Evolutionary conservation across 1,139 yeast genomes (phyloP).

Genomic region (Suhomyces chickasaworum): DNA sequence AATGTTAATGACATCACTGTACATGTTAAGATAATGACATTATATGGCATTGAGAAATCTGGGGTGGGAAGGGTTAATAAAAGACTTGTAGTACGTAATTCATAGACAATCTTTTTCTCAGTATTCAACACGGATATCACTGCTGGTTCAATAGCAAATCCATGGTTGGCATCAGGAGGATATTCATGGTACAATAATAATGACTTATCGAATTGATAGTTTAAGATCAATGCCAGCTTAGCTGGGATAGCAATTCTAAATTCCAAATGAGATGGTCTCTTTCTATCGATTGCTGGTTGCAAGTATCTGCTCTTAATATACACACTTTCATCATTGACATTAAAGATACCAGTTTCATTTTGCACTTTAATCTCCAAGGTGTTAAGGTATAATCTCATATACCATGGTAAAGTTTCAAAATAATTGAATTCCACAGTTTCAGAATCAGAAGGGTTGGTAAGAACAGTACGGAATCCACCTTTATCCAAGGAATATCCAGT

Average conservation of each 20-base stretch:
- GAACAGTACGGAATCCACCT: conserved; percentile 83
- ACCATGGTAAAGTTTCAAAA: conserved; percentile 93
- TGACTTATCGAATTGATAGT: conserved; percentile 85
- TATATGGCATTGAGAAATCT: conserved; percentile 98
- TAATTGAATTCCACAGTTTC: conserved; percentile 56
- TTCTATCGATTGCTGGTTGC: conserved; percentile 77
- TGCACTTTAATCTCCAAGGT: conserved; percentile 45
- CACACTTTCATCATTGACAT: conserved; percentile 27
- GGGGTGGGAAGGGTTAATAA: conserved; percentile 91
- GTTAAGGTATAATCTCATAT: conserved; percentile 78
- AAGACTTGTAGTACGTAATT: conserved; percentile 80
- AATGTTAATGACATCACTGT: conserved; percentile 91
- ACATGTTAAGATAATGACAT: conserved; percentile 91
- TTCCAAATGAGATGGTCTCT: conserved; percentile 84
- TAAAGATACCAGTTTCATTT: conserved; percentile 19
- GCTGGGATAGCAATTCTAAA: conserved; percentile 67
- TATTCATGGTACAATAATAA: conserved; percentile 84
- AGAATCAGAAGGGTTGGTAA: conserved; percentile 60
- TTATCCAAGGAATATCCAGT: conserved; percentile 91
- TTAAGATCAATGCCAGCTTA: conserved; percentile 57
- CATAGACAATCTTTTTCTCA: conserved; percentile 38
- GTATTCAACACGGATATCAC: conserved; percentile 56
- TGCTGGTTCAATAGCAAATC: conserved; percentile 92
- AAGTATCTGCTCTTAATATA: conserved; percentile 58
- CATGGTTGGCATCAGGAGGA: conserved; percentile 99